phyloP scores from a whole-genome alignment of 225 moss, liverwort and hornwort species.

The Rhytidiadelphus loreus region DNA sequence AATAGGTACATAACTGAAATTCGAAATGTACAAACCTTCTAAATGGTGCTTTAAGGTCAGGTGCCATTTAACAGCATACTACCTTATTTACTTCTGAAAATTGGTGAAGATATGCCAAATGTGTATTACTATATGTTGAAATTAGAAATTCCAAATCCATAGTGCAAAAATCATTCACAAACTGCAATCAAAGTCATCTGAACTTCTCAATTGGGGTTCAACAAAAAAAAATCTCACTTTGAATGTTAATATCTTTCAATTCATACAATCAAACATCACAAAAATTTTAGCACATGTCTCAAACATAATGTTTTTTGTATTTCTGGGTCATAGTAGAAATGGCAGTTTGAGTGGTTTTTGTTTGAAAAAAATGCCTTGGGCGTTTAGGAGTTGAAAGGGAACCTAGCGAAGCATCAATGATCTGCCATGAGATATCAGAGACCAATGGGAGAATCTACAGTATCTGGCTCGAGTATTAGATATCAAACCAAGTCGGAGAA shows the following conservation, averaged over 20 bases:
- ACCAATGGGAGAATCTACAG: too few relatives aligned
- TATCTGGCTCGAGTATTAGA: too few relatives aligned
- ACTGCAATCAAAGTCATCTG: rapidly evolving
- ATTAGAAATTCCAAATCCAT: background rate
- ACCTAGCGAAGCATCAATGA: background rate
- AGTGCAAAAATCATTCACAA: background rate
- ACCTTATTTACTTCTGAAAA: background rate
- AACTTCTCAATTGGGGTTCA: background rate
- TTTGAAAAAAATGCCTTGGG: background rate
- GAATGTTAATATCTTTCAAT: background rate
- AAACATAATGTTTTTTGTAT: too few relatives aligned
- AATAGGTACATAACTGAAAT: too few relatives aligned
- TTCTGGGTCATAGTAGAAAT: background rate
- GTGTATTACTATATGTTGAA: background rate
- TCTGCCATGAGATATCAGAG: background rate
- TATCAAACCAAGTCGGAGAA: background rate
- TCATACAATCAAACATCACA: background rate
- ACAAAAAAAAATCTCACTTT: background rate
- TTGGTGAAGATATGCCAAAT: background rate
- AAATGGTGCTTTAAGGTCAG: too few relatives aligned
- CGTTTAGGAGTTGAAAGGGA: background rate
- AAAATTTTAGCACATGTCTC: background rate
- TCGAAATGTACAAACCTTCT: too few relatives aligned
- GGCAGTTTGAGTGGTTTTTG: background rate
- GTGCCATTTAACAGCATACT: too few relatives aligned